Evolutionary conservation across 225 moss, liverwort and hornwort species (phyloP), one percentile per base, ranked within the genome.

Genomic region (Physcomitrellopsis africana): DNA sequence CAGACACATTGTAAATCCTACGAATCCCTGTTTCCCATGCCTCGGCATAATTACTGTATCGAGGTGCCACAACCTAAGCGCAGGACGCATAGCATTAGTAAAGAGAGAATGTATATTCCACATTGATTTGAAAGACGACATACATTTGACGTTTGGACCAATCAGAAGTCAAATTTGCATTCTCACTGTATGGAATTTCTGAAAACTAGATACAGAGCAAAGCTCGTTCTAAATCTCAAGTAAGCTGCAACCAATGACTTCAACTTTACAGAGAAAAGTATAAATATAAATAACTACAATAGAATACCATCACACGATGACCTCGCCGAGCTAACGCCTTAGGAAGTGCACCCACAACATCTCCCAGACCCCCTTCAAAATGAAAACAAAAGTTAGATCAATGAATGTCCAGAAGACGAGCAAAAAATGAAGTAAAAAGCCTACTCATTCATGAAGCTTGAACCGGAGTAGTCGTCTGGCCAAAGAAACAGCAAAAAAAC

Each of bases 291-390:
- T 42, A 42, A 51, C 20, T 37, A 2, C 32, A 37, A 37, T 37
- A 54, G 67, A 45, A 8, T 80, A 93, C 93, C 94, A 94, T 94
- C 46, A 88, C 89, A 58, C 94, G 92, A 82, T 94, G 94, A 16
- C 94, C 94, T 82, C 94, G 77, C 51, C 94, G 88, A 60, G 91
- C 90, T 78, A 94, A 79, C 51, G 92, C 94, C 72, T 92, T 94
- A 9, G 94, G 94, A 68, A 94, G 85, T 68, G 94, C 94, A 80
- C 94, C 94, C 37, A 90, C 92, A 54, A 94, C 94, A 81, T 94
- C 94, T 75, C 94, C 94, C 81, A 94, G 80, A 67, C 94, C 94
- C 75, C 94, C 94, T 93, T 77, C 77, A 58, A 59, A 76, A 68
- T 47, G 68, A 65, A 80, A 75, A 17, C 55, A 54, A 69, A 55